Percentiles rank a stretch among this genome's conserved stretches.
These are phyloP conservation scores for Geoglossum cookeanum DNA, from an alignment of 2,329 filamentous ascomycete genomes.

Conservation along the genomic window DNA sequence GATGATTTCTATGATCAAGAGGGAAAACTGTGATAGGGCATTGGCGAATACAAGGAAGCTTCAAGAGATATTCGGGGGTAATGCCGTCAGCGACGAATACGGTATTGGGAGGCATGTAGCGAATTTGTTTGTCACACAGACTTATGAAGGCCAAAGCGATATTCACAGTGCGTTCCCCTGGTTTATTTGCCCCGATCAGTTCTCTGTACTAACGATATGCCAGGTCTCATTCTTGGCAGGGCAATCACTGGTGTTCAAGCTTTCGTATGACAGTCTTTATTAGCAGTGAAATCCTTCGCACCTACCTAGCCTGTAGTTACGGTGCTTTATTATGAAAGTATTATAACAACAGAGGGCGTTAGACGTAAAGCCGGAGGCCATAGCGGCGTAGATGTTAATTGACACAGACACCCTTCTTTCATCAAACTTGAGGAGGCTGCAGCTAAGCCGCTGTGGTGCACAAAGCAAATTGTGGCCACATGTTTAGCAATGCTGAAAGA, in stretches of 20 bases:
- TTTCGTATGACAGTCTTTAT: constrained; percentile 36
- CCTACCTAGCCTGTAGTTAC: too few species aligned
- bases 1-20: constrained; percentile 95
- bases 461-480: neutral
- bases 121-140: constrained; percentile 93
- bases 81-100: constrained; percentile 96
- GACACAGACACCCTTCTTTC: neutral
- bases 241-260: constrained; percentile 61
- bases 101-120: constrained; percentile 86
- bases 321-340: too few species aligned
- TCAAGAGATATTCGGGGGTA: constrained; percentile 93
- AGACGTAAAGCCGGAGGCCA: neutral
- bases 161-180: constrained; percentile 61
- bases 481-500: neutral
- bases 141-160: constrained; percentile 95
- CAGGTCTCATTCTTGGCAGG: constrained; percentile 48
- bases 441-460: neutral
- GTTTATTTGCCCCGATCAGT: neutral
- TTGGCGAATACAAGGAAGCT: constrained; percentile 53
- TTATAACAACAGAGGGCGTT: too few species aligned
- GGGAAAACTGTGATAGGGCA: constrained; percentile 90
- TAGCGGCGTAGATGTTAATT: neutral
- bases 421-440: neutral
- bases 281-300: neutral
- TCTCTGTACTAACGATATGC: neutral